Percentiles rank a stretch among this genome's conserved stretches.
phyloP scores from a whole-genome alignment of 805 yeast genomes.

The Millerago galiae region DNA sequence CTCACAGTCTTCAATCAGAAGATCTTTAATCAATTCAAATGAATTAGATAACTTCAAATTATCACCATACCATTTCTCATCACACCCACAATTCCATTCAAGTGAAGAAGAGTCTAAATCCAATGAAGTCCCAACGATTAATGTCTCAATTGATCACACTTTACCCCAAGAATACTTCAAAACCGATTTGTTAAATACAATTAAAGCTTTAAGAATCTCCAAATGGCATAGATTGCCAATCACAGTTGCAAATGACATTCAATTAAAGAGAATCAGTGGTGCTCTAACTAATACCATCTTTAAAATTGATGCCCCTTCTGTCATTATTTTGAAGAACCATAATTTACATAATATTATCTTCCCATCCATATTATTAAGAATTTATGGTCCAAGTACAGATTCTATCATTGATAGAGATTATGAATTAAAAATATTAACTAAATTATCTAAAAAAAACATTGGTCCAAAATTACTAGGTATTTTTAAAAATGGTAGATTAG shows the following conservation, averaged over 20 bases:
- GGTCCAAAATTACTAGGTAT: conserved; percentile 90
- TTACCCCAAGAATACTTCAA: conserved; percentile 82
- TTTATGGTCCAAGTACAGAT: conserved; percentile 86
- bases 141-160: conserved; percentile 62
- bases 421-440: conserved; percentile 66
- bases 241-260: conserved; percentile 36
- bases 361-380: conserved; percentile 65
- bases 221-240: conserved; percentile 60
- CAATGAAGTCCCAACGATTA: conserved; percentile 40
- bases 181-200: conserved; percentile 64
- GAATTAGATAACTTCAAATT: conserved; percentile 2
- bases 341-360: conserved; percentile 32
- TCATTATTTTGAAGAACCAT: conserved; percentile 28
- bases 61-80: conserved; percentile 7
- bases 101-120: background rate
- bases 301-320: conserved; percentile 54
- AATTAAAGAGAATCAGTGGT: conserved; percentile 70
- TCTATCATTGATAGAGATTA: conserved; percentile 78
- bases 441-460: conserved; percentile 69
- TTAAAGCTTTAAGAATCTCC: conserved; percentile 58
- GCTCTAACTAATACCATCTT: conserved; percentile 91
- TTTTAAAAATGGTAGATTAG: conserved; percentile 88
- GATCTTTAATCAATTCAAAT: conserved; percentile 9
- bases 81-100: conserved; percentile 3
- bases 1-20: conserved; percentile 9